Percentiles rank a stretch among this genome's conserved stretches.
phyloP scores from a whole-genome alignment of 257 asterid genomes.

The Catharanthus roseus region DNA sequence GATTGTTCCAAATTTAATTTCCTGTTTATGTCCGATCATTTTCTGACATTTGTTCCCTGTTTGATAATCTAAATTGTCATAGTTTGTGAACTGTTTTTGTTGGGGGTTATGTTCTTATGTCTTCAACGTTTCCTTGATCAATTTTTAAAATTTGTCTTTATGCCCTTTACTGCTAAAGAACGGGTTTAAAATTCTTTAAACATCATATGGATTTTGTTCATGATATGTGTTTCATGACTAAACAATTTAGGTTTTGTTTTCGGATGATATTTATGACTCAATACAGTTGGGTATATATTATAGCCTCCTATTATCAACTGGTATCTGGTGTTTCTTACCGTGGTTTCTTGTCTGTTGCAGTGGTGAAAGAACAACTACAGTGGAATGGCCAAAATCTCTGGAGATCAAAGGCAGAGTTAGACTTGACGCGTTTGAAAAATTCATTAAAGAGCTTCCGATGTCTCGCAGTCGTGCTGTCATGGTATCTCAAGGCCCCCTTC shows the following conservation, averaged over 20 bases:
- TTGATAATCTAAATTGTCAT: neutral
- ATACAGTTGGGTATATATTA: neutral
- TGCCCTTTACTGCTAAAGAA: neutral
- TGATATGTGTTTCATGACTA: neutral
- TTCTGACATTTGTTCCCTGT: neutral
- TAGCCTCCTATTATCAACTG: neutral
- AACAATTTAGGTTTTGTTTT: too few relatives aligned
- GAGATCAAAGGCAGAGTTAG: slow-evolving; percentile 96
- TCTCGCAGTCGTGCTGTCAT: slow-evolving; percentile 99
- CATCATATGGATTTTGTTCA: neutral
- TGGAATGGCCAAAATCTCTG: slow-evolving; percentile 79
- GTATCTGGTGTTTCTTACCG: slow-evolving; percentile 12
- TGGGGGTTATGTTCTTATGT: too few relatives aligned
- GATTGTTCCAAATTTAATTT: neutral
- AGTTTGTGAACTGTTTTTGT: neutral
- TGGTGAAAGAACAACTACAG: slow-evolving; percentile 75
- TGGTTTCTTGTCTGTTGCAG: slow-evolving; percentile 29
- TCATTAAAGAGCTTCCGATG: slow-evolving; percentile 83
- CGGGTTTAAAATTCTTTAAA: neutral
- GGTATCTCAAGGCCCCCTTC: slow-evolving; percentile 80
- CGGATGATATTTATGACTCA: neutral
- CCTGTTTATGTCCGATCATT: neutral
- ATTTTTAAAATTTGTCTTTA: too few relatives aligned
- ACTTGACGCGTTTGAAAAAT: slow-evolving; percentile 88
- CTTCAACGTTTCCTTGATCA: too few relatives aligned